Conservation (phyloP, 106 monocot genomes). For the Acanthochlamys bracteata region DNA sequence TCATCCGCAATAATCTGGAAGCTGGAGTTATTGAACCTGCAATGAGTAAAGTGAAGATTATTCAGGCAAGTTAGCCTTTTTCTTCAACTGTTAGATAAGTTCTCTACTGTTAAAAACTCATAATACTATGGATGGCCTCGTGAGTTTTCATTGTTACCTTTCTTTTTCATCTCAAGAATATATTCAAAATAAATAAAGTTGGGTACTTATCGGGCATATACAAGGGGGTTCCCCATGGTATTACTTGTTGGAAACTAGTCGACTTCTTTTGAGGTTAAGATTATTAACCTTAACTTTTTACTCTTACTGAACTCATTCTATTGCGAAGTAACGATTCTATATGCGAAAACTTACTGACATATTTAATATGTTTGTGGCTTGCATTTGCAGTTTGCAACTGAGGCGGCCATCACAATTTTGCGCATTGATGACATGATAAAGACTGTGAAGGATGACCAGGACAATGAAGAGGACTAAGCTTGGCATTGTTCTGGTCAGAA, state of each 20-base stretch:
- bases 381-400: constrained; percentile 77
- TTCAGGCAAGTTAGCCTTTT: constrained; percentile 46
- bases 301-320: too few relatives aligned
- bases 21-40: constrained; percentile 95
- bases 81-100: not conserved
- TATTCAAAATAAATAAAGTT: too few relatives aligned
- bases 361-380: too few relatives aligned
- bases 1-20: constrained; percentile 75
- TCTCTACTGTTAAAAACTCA: not conserved
- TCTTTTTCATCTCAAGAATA: too few relatives aligned
- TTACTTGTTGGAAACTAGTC: too few relatives aligned
- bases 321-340: too few relatives aligned
- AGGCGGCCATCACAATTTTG: constrained; percentile 96
- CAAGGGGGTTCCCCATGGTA: too few relatives aligned
- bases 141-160: too few relatives aligned
- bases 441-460: constrained; percentile 69
- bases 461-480: constrained; percentile 38
- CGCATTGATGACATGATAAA: constrained; percentile 95
- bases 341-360: too few relatives aligned
- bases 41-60: constrained; percentile 98
- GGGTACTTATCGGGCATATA: too few relatives aligned
- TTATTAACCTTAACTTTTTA: too few relatives aligned
- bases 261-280: too few relatives aligned
- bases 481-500: not conserved
- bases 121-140: not conserved